Evolutionary conservation across 306 rosid species (phyloP), one percentile per base, ranked within the genome.

Genomic region (Psophocarpus tetragonolobus): DNA sequence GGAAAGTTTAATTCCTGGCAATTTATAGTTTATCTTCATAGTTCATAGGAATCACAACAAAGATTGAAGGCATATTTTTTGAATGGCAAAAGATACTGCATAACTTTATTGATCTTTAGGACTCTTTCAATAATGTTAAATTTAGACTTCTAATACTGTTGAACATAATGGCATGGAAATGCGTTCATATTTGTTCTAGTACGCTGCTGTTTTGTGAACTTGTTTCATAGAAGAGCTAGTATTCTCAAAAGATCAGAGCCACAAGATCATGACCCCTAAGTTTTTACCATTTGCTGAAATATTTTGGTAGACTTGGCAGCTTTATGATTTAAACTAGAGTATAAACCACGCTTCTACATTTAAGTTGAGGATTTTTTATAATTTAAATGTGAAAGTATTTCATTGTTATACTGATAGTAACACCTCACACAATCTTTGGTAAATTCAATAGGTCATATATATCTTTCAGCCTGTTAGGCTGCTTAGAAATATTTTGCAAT

Each of bases 21-120:
- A 23, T 54, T 54, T 54, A 10, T 54, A 9, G 7, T 21, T 10
- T 9, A n/a, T 23, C 62, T 21, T 54, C 32, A 54, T 10, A 32
- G 29, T 7, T 47, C 53, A 15, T 5, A 0, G 5, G 21, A n/a
- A n/a, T 15, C 23, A 17, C 35, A 8, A 13, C 4, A 1, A 63
- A 61, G 27, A 58, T 51, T 20, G 23, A 53, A 66, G 51, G 53
- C 62, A 10, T 53, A 51, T 4, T 24, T 70, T 68, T 23, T n/a
- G 18, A 63, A 64, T 42, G 18, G 75, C 33, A 35, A 76, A 75
- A 35, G 44, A 29, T 70, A 42, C 54, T 70, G 24, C 14, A 14
- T 8, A 18, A 9, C n/a, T 61, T 68, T 69, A 8, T 58, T 48
- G 38, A 50, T 39, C 10, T 23, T 18, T 11, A 32, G 20, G 38